Conservation (phyloP, 441 rosid genomes). For the Brassica hybrid region DNA sequence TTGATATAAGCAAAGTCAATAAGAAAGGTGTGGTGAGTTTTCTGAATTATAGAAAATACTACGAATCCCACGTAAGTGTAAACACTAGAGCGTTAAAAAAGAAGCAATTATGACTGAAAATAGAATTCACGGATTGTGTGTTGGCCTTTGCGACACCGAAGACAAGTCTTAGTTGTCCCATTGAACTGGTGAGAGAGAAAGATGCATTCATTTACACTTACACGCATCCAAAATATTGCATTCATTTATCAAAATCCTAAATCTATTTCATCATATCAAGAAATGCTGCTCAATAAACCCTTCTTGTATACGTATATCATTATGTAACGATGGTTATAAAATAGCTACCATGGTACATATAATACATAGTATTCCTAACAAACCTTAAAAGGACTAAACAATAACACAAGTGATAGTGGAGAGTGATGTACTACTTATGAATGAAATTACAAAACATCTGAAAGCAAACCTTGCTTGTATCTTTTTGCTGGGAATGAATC, state of each 20-base stretch:
- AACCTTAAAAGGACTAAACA: not conserved
- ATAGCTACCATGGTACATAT: not conserved
- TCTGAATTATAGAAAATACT: too few species aligned
- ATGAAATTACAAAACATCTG: constrained; percentile 41
- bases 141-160: constrained; percentile 30
- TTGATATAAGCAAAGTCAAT: too few species aligned
- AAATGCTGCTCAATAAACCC: too few species aligned
- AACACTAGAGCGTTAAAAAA: constrained; percentile 25
- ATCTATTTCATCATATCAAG: not conserved
- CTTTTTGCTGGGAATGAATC: constrained; percentile 23
- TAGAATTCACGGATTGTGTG: constrained; percentile 39
- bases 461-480: constrained; percentile 31
- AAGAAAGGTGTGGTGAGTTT: too few species aligned
- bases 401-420: constrained; percentile 13
- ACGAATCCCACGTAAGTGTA: not conserved
- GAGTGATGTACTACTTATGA: constrained; percentile 31
- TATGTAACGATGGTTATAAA: not conserved
- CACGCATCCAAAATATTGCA: not conserved
- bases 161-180: constrained; percentile 2
- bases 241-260: not conserved
- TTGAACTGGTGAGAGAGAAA: not conserved
- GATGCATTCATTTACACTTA: not conserved
- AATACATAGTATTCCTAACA: not conserved
- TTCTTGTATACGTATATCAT: too few species aligned
- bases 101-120: constrained; percentile 35